Percentiles rank a stretch among this genome's conserved stretches.
Conservation (phyloP, 2,329 filamentous ascomycete genomes). For the Cladophialophora immunda region DNA sequence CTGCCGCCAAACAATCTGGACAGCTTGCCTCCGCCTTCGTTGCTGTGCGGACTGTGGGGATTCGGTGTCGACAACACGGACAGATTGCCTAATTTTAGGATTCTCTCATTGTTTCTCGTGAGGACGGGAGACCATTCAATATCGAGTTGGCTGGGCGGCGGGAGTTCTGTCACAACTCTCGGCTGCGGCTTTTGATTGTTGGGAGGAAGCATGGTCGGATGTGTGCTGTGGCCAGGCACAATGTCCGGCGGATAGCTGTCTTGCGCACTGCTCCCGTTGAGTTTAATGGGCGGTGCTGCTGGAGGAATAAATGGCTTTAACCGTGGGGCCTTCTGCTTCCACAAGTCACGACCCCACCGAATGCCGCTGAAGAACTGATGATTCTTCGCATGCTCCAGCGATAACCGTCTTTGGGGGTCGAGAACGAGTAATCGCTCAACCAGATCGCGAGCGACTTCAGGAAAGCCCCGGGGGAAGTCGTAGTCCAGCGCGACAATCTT, state of each 20-base stretch:
- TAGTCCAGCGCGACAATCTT: slow-evolving; percentile 97
- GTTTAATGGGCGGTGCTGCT: slow-evolving; percentile 78
- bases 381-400: slow-evolving; percentile 95
- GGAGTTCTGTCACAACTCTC: slow-evolving; percentile 90
- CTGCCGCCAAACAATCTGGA: slow-evolving; percentile 92
- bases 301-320: slow-evolving; percentile 84
- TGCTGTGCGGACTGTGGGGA: slow-evolving; percentile 76
- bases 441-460: slow-evolving; percentile 82
- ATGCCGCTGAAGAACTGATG: slow-evolving; percentile 95
- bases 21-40: slow-evolving; percentile 74
- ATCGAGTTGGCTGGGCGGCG: slow-evolving; percentile 94
- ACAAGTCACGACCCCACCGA: slow-evolving; percentile 81
- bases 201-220: slow-evolving; percentile 49
- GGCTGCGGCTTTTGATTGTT: slow-evolving; percentile 67
- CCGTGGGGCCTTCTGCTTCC: slow-evolving; percentile 88
- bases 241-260: slow-evolving; percentile 55
- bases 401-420: slow-evolving; percentile 82
- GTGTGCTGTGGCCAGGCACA: slow-evolving; percentile 47
- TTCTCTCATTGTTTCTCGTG: slow-evolving; percentile 89
- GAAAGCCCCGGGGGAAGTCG: slow-evolving; percentile 89
- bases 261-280: slow-evolving; percentile 63
- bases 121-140: slow-evolving; percentile 98
- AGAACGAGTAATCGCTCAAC: slow-evolving; percentile 90
- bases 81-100: slow-evolving; percentile 91
- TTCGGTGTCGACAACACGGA: slow-evolving; percentile 82